phyloP scores from a whole-genome alignment of 257 asterid species.

The Dorcoceras hygrometricum region DNA sequence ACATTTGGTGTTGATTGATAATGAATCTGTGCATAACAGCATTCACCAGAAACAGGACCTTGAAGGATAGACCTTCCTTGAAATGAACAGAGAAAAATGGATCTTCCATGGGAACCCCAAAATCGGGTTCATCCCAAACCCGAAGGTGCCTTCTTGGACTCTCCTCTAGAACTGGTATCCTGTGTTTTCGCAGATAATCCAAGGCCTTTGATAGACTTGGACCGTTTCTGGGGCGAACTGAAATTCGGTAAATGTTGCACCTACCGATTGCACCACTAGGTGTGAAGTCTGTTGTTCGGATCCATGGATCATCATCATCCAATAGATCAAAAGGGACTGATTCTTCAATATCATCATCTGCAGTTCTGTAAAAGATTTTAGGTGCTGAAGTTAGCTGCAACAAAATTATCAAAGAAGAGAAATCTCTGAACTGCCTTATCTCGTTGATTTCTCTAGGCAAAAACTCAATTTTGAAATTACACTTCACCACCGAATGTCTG shows the following conservation, averaged over 20 bases:
- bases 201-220: conserved; percentile 39
- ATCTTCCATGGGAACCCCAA: conserved; percentile 47
- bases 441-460: conserved; percentile 60
- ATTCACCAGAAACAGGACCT: conserved; percentile 66
- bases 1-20: conserved; percentile 80
- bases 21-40: conserved; percentile 79
- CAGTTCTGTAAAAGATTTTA: conserved; percentile 64
- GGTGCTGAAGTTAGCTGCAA: conserved; percentile 82
- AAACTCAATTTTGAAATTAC: conserved; percentile 73
- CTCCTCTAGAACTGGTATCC: conserved; percentile 36
- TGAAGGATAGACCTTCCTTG: conserved; percentile 49
- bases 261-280: conserved; percentile 81
- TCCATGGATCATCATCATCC: conserved; percentile 99
- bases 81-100: conserved; percentile 64
- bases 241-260: conserved; percentile 65
- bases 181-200: conserved; percentile 40
- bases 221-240: conserved; percentile 54
- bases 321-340: conserved; percentile 66
- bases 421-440: conserved; percentile 39
- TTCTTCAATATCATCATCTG: conserved; percentile 81
- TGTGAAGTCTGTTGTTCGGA: conserved; percentile 79
- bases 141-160: conserved; percentile 18
- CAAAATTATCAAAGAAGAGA: conserved; percentile 38
- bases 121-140: conserved; percentile 56
- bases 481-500: conserved; percentile 47